Base-by-base conservation (phyloP, 2,329 filamentous ascomycete genomes). In the Diaporthe aspalathi region DNA sequence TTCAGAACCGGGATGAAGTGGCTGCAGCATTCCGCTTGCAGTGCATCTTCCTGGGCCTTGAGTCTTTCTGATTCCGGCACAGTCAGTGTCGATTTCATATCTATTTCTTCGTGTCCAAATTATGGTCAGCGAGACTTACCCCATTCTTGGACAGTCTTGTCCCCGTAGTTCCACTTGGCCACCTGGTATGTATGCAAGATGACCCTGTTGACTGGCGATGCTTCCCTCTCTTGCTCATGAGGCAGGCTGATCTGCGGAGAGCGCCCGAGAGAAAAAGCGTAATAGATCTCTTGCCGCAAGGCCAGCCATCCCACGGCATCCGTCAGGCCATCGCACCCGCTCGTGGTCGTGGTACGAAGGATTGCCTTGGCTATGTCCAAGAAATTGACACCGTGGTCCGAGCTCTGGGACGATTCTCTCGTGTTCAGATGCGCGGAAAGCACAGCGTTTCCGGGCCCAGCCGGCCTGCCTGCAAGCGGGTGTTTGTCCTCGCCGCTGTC, bases 101-200 rank as follows among this genome's bases (percentile, higher is more conserved):
- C 6, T 20, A n/a, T 11, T 5, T 47, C 17, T 9, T 32, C 8
- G n/a, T n/a, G n/a, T 47, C 20, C 40, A 16, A 27, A 22, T 17
- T 1, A 24, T 24, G 5, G 12, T 1, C 12, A 17, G 5, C 40
- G 53, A 12, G n/a, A 63, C 57, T 9, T 45, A 63, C 57, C 57
- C 57, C 57, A 63, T 63, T 63, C 57, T 47, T 47, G 57, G 11
- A 11, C 20, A 14, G 57, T 63, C 43, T 63, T 63, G 6, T 63
- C 57, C 2, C 57, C 57, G 20, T 47, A 47, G 2, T 47, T 63
- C 57, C 57, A 63, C 40, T 63, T 63, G 12, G 57, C 57, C 20
- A 63, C 57, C 40, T 63, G 57, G 24, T 63, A 47, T 11, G 57
- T 47, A 32, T 63, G 57, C 27, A 63, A 27, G 27, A 63, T 63